These are phyloP conservation scores for Anthracocystis setariae DNA, from an alignment of 1,284 basidiomycete genomes.

Conservation along the genomic window DNA sequence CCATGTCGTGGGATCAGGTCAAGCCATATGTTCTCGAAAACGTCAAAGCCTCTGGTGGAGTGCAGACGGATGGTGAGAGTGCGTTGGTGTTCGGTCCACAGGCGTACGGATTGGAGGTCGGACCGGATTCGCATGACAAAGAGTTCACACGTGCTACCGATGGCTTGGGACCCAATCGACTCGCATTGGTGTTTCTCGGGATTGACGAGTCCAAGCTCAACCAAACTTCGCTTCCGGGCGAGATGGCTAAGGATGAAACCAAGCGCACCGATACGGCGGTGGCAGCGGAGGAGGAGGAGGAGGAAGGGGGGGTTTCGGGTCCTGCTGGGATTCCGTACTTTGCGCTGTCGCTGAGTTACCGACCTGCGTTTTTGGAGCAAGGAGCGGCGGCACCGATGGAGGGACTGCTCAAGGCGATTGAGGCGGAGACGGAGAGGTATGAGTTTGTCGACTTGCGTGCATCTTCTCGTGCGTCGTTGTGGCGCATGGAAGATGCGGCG, in stretches of 20 bases:
- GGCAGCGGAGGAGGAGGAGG: no score
- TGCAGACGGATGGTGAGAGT: constrained; percentile 5
- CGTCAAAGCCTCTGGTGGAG: constrained; percentile 36
- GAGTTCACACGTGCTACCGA: constrained; percentile 49
- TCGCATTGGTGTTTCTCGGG: constrained; percentile 62
- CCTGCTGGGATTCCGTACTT: constrained; percentile 61
- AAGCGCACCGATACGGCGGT: constrained; percentile 10
- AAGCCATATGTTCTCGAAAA: constrained; percentile 44
- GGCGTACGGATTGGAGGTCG: constrained; percentile 40
- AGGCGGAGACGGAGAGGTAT: constrained; percentile 29
- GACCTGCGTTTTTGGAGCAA: constrained; percentile 13
- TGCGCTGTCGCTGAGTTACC: constrained; percentile 60
- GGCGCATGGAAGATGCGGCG: constrained; percentile 53
- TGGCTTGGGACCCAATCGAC: constrained; percentile 40
- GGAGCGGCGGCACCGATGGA: constrained; percentile 24
- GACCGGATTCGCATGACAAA: constrained; percentile 13
- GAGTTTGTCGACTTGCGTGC: constrained; percentile 62
- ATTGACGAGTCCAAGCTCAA: constrained; percentile 46
- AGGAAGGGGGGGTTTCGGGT: no score
- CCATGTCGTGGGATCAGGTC: constrained; percentile 64
- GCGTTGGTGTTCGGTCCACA: constrained; percentile 56
- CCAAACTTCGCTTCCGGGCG: constrained; percentile 34
- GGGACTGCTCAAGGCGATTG: constrained; percentile 30
- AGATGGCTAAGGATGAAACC: constrained; percentile 26
- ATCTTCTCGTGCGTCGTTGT: constrained; percentile 39